Percentiles rank a stretch among this genome's conserved stretches.
Conservation (phyloP, 2,329 filamentous ascomycete species). For the Paecilomyces fulvus region DNA sequence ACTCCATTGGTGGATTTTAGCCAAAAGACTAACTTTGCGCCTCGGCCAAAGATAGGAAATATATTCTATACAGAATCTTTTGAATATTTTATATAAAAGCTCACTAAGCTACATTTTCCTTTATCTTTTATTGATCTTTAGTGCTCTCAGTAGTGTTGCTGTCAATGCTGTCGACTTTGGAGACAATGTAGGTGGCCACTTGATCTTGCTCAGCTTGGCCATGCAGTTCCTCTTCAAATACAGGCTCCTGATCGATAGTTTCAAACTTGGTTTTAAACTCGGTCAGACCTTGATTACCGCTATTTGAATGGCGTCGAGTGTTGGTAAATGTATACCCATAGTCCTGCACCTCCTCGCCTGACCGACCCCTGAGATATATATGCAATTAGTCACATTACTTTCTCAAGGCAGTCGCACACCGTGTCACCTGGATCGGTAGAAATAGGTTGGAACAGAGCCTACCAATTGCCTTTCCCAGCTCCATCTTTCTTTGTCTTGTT, state of each 20-base stretch:
- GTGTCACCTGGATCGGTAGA: neutral
- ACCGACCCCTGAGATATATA: slow-evolving; percentile 58
- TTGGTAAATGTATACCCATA: slow-evolving; percentile 77
- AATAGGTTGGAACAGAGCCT: slow-evolving; percentile 29
- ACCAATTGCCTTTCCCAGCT: slow-evolving; percentile 90
- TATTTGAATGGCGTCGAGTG: slow-evolving; percentile 85
- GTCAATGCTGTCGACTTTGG: neutral
- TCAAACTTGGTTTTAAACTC: slow-evolving; percentile 98
- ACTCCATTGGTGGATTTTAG: neutral
- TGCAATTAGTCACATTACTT: neutral
- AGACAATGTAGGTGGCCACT: neutral
- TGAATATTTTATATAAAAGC: no score
- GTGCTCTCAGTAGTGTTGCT: neutral
- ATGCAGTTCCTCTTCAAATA: slow-evolving; percentile 82
- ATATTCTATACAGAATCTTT: no score
- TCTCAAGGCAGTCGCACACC: neutral
- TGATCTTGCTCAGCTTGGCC: slow-evolving; percentile 34
- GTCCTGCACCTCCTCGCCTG: slow-evolving; percentile 77
- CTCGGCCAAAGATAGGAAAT: no score
- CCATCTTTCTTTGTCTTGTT: slow-evolving; percentile 97
- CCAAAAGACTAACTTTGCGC: no score
- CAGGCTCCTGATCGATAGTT: slow-evolving; percentile 75
- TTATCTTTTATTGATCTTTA: neutral
- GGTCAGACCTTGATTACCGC: slow-evolving; percentile 62
- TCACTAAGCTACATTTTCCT: no score